phyloP scores from a whole-genome alignment of 2,329 filamentous ascomycete species.

The Ceratocystis alfenasii region DNA sequence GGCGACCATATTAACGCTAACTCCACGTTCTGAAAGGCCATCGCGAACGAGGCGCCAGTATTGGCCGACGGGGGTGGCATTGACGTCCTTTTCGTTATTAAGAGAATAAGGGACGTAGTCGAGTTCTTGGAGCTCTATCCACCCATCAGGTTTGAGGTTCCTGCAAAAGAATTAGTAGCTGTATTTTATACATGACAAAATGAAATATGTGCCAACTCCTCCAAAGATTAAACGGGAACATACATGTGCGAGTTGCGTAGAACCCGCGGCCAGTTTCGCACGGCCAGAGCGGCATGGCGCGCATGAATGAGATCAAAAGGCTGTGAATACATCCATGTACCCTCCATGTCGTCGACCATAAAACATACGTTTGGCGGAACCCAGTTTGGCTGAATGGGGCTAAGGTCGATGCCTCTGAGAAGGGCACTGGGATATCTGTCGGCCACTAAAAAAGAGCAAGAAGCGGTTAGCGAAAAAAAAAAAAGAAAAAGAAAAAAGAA shows the following conservation, averaged over 20 bases:
- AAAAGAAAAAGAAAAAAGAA: neutral
- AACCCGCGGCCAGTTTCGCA: constrained; percentile 43
- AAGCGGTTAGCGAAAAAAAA: constrained; percentile 21
- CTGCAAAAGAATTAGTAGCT: constrained; percentile 26
- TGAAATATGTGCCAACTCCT: neutral
- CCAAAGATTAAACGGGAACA: constrained; percentile 23
- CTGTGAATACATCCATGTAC: constrained; percentile 42
- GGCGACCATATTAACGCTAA: constrained; percentile 37
- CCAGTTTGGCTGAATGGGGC: constrained; percentile 45
- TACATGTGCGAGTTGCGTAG: constrained; percentile 38
- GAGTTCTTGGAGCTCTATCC: constrained; percentile 45
- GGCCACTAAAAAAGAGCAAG: constrained; percentile 25
- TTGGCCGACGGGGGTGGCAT: constrained; percentile 34
- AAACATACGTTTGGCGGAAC: constrained; percentile 46
- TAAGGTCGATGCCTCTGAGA: constrained; percentile 45
- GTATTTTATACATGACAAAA: neutral
- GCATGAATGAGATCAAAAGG: constrained; percentile 51
- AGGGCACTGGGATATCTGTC: constrained; percentile 35
- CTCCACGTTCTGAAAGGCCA: constrained; percentile 35
- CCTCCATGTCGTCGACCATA: constrained; percentile 46
- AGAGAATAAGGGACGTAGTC: constrained; percentile 38
- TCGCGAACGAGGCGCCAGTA: constrained; percentile 38
- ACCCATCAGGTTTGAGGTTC: constrained; percentile 42
- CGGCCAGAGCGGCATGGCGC: constrained; percentile 44
- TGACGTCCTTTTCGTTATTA: constrained; percentile 31